phyloP scores from a whole-genome alignment of 495 filamentous ascomycete genomes.

The Penicillium steckii region DNA sequence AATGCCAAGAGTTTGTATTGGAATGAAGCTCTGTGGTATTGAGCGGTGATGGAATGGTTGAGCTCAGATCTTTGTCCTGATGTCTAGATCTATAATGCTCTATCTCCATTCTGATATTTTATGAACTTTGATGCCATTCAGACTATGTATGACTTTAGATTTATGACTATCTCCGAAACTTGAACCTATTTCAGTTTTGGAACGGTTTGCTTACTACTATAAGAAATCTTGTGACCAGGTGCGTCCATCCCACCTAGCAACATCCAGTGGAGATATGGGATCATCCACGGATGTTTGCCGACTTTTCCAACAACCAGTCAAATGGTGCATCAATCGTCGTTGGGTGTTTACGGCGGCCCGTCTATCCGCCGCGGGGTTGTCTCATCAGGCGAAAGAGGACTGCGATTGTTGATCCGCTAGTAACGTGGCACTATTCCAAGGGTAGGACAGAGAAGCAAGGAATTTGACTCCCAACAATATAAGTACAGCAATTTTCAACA shows the following conservation, averaged over 20 bases:
- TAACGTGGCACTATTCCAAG: not conserved
- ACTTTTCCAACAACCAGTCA: not conserved
- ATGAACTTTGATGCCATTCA: no score
- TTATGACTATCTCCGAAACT: no score
- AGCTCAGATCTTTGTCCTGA: not conserved
- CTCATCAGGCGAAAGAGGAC: not conserved
- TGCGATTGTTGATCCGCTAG: not conserved
- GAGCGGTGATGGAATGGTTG: not conserved
- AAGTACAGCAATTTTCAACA: not conserved
- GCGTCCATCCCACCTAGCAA: no score
- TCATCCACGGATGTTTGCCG: not conserved
- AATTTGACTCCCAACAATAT: not conserved
- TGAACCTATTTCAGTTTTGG: no score
- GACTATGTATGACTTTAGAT: no score
- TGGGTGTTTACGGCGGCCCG: conserved; percentile 9
- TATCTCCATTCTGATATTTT: no score
- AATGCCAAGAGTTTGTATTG: conserved; percentile 27
- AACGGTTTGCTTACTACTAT: no score
- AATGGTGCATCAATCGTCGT: not conserved
- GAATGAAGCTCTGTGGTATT: conserved; percentile 37
- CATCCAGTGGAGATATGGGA: no score
- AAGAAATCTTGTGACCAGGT: no score
- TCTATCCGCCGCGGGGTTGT: conserved; percentile 5
- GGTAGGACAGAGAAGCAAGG: not conserved
- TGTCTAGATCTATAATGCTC: no score